phyloP scores from a whole-genome alignment of 1,139 yeast species.

The Petasospora rhodanensis region DNA sequence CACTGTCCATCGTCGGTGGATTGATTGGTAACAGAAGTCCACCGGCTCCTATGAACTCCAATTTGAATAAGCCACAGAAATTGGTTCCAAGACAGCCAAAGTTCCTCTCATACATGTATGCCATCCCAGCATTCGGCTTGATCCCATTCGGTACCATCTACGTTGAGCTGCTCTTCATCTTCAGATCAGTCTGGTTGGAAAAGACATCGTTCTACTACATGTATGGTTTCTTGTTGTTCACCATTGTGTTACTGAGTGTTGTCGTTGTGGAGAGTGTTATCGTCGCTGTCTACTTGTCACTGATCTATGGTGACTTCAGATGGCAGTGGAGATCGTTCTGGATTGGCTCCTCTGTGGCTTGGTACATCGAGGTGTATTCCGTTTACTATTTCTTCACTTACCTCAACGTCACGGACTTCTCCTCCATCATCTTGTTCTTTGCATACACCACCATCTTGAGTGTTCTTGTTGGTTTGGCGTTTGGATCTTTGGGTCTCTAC shows the following conservation, averaged over 20 bases:
- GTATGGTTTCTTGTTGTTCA: slow-evolving; percentile 71
- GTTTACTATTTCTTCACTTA: slow-evolving; percentile 58
- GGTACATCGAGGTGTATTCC: slow-evolving; percentile 67
- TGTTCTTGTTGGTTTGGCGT: slow-evolving; percentile 58
- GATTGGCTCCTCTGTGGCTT: slow-evolving; percentile 66
- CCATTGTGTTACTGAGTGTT: slow-evolving; percentile 53
- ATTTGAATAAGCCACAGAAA: slow-evolving; percentile 30
- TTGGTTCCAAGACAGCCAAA: slow-evolving; percentile 38
- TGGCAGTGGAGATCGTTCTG: slow-evolving; percentile 88
- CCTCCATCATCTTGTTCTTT: slow-evolving; percentile 66
- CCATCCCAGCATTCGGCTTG: slow-evolving; percentile 48
- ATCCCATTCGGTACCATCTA: slow-evolving; percentile 79
- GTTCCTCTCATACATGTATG: slow-evolving; percentile 27
- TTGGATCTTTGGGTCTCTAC: slow-evolving; percentile 72
- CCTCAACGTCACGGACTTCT: slow-evolving; percentile 59
- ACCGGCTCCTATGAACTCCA: slow-evolving; percentile 28
- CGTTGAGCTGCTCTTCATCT: slow-evolving; percentile 70
- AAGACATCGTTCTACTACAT: slow-evolving; percentile 74
- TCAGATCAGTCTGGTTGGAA: slow-evolving; percentile 76
- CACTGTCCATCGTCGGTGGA: slow-evolving; percentile 74
- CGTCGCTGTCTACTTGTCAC: slow-evolving; percentile 60
- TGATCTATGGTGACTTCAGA: slow-evolving; percentile 56
- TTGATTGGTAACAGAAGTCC: slow-evolving; percentile 43
- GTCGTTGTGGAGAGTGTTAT: slow-evolving; percentile 73
- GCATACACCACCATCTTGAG: slow-evolving; percentile 68